Base-by-base conservation (phyloP, 2,329 filamentous ascomycete genomes). In the Calonectria pseudoreteaudii region DNA sequence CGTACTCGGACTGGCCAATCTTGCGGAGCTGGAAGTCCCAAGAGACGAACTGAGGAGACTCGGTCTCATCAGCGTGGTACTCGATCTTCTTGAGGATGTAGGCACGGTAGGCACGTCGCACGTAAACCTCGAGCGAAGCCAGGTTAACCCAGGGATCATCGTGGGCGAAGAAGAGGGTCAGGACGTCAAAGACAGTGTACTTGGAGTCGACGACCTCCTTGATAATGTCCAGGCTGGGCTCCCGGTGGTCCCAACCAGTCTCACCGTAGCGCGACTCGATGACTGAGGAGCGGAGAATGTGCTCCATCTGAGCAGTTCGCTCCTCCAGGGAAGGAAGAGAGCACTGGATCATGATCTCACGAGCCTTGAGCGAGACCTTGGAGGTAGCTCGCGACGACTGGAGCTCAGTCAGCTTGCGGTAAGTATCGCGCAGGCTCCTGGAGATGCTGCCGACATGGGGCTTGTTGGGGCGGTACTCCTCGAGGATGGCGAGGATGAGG, bases 181-280 rank as follows among this genome's bases (percentile, higher is more conserved):
- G 86, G 23, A 99, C 97, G 83, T 99, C 97, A 80, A 98, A 98
- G 77, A 99, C 97, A 52, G 96, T 98, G 88, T 97, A 98, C 87
- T 98, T 98, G 69, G 97, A 98, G 86, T 99, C 97, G 67, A 99
- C 95, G 38, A 99, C 96, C 85, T 99, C 97, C 89, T 98, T 98
- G 87, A 99, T 93, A 77, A 98, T 89, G 28, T 97, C 94, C 68
- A 98, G 88, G 86, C 94, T 95, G 62, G 97, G 97, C 86, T 98
- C 94, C 78, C 97, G 91, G 87, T 99, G 97, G 77, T 98, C 96
- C 94, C 95, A 98, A 66, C 96, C 96, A 74, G 95, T 96, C 90
- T 99, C 97, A 73, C 97, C 97, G 82, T 99, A 99, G 79, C 94
- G 93, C n/a, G 96, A 98, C 85, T 99, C 95, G 10, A 98, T 92